Percentiles rank a stretch among this genome's conserved stretches.
phyloP scores from a whole-genome alignment of 2,329 filamentous ascomycete genomes.

The Cercospora sp. region DNA sequence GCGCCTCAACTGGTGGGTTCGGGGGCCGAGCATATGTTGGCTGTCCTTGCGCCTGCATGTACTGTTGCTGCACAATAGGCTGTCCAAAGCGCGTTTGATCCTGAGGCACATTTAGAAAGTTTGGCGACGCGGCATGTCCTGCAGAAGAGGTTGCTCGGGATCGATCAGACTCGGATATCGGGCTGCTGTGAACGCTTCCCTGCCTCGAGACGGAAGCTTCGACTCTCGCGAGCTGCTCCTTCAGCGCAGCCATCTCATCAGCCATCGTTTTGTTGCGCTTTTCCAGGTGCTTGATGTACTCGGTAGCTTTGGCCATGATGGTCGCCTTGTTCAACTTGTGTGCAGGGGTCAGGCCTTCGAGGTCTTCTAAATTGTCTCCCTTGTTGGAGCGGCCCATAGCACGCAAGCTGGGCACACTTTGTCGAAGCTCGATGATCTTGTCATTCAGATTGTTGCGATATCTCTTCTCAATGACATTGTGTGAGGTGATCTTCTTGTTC shows the following conservation, averaged over 20 bases:
- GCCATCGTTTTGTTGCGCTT: constrained; percentile 80
- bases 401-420: constrained; percentile 86
- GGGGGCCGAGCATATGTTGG: constrained; percentile 37
- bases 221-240: constrained; percentile 64
- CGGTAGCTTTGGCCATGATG: constrained; percentile 89
- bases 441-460: constrained; percentile 96
- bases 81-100: constrained; percentile 30
- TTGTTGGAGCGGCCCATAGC: constrained; percentile 64
- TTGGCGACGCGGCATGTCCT: constrained; percentile 28
- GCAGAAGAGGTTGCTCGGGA: constrained; percentile 33
- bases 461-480: constrained; percentile 97
- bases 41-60: constrained; percentile 37
- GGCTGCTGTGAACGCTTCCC: constrained; percentile 28
- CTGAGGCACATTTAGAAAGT: constrained; percentile 33
- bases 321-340: constrained; percentile 99
- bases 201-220: constrained; percentile 65
- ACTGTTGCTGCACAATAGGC: constrained; percentile 35
- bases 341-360: constrained; percentile 68
- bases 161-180: constrained; percentile 25
- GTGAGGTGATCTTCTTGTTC: constrained; percentile 80
- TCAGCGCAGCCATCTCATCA: constrained; percentile 79
- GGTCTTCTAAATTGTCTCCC: constrained; percentile 75
- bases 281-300: constrained; percentile 92
- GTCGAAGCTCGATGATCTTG: constrained; percentile 88
- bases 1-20: constrained; percentile 37